Base-by-base conservation (phyloP, 2,329 filamentous ascomycete species). In the Aspergillus thermomutatus region DNA sequence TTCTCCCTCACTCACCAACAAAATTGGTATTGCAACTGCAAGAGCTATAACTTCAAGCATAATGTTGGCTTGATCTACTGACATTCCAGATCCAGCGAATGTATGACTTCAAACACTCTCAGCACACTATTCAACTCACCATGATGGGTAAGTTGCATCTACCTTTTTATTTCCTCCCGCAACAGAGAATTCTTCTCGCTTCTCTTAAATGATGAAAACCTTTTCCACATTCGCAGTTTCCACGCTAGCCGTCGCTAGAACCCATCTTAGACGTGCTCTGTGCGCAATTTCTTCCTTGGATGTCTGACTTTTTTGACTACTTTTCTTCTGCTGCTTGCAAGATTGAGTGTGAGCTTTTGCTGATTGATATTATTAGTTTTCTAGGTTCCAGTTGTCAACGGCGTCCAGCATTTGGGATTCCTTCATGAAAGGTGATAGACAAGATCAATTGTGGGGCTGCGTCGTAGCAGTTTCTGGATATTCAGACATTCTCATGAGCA, bases 141-240 rank as follows among this genome's bases (percentile, higher is more conserved):
- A 9, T 43, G 3, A 21, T n/a, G 3, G 23, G 43, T 46, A 46
- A 46, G 43, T 46, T 46, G 14, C 43, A 46, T 46, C 19, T 26
- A 3, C 11, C n/a, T 40, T 40, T 23, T 23, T 2, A 17, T 27
- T 34, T 17, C 14, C 10, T 7, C 26, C 17, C 25, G 10, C n/a
- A 37, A 23, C 11, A 14, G 21, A 26, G 34, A 46, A 8, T 21
- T 19, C n/a, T 4, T 14, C 28, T 21, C n/a, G 28, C 31, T 2
- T 17, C 14, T 50, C 47, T 37, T 37, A 23, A 48, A 49, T 53
- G 53, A 58, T 56, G 51, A 53, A 56, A 56, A 53, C 45, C 45
- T 57, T 61, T 58, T 52, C 59, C 53, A 61, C 57, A 52, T 61
- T 61, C 54, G 54, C 57, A 59, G 57, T 59, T 59, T 59, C 54